Conservation (phyloP, 139 green algal species). For the Coelastrella sp. region DNA sequence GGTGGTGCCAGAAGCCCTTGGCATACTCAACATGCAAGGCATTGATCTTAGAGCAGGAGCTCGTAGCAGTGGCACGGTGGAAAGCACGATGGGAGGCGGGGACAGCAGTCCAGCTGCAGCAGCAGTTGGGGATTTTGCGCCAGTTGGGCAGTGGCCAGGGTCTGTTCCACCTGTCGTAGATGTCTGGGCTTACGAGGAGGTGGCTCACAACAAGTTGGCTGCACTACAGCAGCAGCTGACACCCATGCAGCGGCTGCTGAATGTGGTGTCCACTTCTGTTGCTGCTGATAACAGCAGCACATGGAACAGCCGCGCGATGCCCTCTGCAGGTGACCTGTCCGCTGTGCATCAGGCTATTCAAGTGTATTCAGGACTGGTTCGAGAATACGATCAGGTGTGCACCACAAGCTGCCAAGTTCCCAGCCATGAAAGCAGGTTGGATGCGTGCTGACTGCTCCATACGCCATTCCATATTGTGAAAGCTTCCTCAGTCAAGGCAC, state of each 20-base stretch:
- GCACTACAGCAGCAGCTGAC: constrained; percentile 14
- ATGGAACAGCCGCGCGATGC: background rate
- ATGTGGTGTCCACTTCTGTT: background rate
- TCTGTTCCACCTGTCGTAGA: constrained; percentile 25
- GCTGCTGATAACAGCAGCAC: constrained; percentile 30
- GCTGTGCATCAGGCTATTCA: constrained; percentile 3
- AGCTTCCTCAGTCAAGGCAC: too few relatives aligned
- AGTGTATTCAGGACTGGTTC: constrained; percentile 25
- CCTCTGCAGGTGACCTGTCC: background rate
- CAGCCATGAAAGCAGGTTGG: background rate
- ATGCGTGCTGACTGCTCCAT: too few relatives aligned
- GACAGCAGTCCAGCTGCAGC: background rate
- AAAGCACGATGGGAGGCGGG: too few relatives aligned
- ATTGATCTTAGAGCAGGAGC: constrained; percentile 28
- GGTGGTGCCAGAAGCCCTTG: background rate
- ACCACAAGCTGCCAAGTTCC: background rate
- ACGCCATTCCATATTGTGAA: too few relatives aligned
- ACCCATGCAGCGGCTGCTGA: constrained; percentile 1
- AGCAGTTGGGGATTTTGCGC: background rate
- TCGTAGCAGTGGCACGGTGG: background rate
- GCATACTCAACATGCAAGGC: constrained; percentile 25
- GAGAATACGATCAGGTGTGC: constrained; percentile 32
- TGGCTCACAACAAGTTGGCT: background rate
- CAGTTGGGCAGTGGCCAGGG: constrained; percentile 13
- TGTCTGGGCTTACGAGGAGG: constrained; percentile 46